Base-by-base conservation (phyloP, 2,329 filamentous ascomycete genomes). In the Arthrinium phaeospermum region DNA sequence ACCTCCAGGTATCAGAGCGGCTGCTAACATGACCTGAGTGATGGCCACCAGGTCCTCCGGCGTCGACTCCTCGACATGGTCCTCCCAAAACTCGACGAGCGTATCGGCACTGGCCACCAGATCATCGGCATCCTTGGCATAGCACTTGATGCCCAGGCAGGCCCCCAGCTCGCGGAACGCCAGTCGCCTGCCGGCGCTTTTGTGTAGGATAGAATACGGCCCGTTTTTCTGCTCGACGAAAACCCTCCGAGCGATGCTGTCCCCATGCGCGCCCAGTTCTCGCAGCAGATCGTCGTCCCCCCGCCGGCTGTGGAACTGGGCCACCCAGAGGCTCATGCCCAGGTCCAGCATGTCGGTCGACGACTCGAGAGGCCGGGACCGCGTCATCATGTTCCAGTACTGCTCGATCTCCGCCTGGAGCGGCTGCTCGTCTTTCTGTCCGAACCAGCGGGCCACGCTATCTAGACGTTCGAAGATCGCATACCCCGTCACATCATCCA, bases 321-420 rank as follows among this genome's bases (percentile, higher is more conserved):
- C 82, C 64, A 86, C 86, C 88, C 89, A 91, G 37, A 91, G 76
- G 0, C 87, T 86, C 89, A 91, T 90, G 0, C 89, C 89, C 61
- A 91, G 77, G 75, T 91, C 89, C n/a, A 90, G 78, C 24, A 85
- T 80, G 77, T 90, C 89, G 4, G 77, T 78, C 41, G 86, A 88
- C 3, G 85, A 81, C 57, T 81, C 83, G 69, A 86, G 77, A 24
- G 82, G 78, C 1, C 84, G 84, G 24, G 70, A 46, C 69, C 81
- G 78, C 34, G 79, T 77, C 82, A 89, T 86, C 3, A 90, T 82
- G 14, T 80, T 80, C 68, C 82, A 79, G 74, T 90, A 90, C 68
- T 89, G 86, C 0, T 76, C 80, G n/a, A 89, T 88, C 75, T 90
- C 88, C 12, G 83, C 78, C 2, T 79, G 75, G 47, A 90, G 77